phyloP scores from a whole-genome alignment of 306 rosid genomes.

The Gleditsia sinensis region DNA sequence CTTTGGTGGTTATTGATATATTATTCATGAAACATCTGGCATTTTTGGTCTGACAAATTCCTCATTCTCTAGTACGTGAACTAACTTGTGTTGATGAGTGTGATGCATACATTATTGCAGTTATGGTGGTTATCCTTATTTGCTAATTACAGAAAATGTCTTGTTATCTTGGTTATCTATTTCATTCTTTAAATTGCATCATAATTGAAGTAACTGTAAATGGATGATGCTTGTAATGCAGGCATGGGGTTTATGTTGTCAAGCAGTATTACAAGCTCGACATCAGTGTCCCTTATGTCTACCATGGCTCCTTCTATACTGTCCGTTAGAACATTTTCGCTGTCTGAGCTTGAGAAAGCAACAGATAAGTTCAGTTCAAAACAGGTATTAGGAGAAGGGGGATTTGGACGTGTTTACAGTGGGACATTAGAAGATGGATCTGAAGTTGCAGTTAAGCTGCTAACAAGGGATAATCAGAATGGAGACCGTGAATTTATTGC shows the following conservation, averaged over 20 bases:
- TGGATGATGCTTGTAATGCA: slow-evolving; percentile 43
- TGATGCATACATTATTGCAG: slow-evolving; percentile 1
- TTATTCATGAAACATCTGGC: background rate
- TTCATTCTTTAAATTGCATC: slow-evolving; percentile 24
- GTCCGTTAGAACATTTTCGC: slow-evolving; percentile 77
- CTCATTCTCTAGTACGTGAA: slow-evolving; percentile 8
- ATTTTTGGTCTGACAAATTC: background rate
- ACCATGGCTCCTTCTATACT: slow-evolving; percentile 68
- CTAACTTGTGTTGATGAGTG: slow-evolving; percentile 2
- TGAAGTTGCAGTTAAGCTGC: slow-evolving; percentile 91
- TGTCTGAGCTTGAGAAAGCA: slow-evolving; percentile 86
- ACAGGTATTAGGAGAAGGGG: slow-evolving; percentile 92
- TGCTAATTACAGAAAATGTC: background rate
- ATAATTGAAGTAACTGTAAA: slow-evolving; percentile 28
- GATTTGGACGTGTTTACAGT: slow-evolving; percentile 88
- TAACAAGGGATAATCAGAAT: slow-evolving; percentile 71
- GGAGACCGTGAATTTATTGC: slow-evolving; percentile 83
- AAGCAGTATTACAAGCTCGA: slow-evolving; percentile 79
- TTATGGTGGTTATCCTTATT: background rate
- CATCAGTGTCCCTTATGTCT: slow-evolving; percentile 73
- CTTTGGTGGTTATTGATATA: slow-evolving; percentile 22
- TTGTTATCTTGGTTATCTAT: slow-evolving; percentile 9
- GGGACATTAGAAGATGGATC: slow-evolving; percentile 82
- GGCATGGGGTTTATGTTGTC: slow-evolving; percentile 70
- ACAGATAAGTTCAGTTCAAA: slow-evolving; percentile 76